Percentiles rank a stretch among this genome's conserved stretches.
Evolutionary conservation across 2,329 filamentous ascomycete species (phyloP).

Genomic region (Cladosporium sp.): DNA sequence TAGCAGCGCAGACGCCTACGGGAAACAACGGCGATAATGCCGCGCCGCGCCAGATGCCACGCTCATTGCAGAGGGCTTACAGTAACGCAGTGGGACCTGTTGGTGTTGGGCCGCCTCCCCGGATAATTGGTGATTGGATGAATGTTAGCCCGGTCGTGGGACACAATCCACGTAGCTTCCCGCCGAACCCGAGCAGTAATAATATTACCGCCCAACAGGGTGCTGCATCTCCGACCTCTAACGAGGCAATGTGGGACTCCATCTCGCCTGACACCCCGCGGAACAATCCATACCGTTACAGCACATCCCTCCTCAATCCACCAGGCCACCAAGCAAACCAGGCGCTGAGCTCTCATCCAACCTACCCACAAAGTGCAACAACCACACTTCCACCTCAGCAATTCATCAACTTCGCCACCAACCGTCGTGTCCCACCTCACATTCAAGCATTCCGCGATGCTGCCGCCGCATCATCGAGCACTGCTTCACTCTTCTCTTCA

Average conservation of each 20-base stretch:
- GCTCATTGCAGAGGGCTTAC: constrained; percentile 36
- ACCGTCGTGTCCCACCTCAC: constrained; percentile 33
- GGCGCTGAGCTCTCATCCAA: not conserved
- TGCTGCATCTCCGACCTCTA: constrained; percentile 18
- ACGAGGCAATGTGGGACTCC: constrained; percentile 28
- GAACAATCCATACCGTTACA: constrained; percentile 28
- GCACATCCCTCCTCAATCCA: constrained; percentile 32
- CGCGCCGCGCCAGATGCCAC: constrained; percentile 27
- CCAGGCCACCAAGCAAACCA: constrained; percentile 26
- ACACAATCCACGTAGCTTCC: constrained; percentile 16
- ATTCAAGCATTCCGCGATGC: constrained; percentile 37
- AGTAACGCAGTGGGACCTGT: constrained; percentile 32
- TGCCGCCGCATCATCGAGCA: constrained; percentile 23
- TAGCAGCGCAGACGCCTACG: constrained; percentile 14
- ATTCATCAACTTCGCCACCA: constrained; percentile 17
- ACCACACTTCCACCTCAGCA: constrained; percentile 16
- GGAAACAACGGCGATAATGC: not conserved
- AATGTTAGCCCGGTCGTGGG: constrained; percentile 31
- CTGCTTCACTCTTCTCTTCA: constrained; percentile 34
- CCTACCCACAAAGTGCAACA: not conserved
- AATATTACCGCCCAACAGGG: constrained; percentile 16
- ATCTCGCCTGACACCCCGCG: constrained; percentile 27
- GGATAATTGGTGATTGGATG: constrained; percentile 33
- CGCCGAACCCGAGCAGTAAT: constrained; percentile 24
- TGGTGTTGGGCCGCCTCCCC: constrained; percentile 27